Percentiles rank a stretch among this genome's conserved stretches.
Evolutionary conservation across 805 yeast species (phyloP).

Genomic region (Sugiyamaella lignohabitans): DNA sequence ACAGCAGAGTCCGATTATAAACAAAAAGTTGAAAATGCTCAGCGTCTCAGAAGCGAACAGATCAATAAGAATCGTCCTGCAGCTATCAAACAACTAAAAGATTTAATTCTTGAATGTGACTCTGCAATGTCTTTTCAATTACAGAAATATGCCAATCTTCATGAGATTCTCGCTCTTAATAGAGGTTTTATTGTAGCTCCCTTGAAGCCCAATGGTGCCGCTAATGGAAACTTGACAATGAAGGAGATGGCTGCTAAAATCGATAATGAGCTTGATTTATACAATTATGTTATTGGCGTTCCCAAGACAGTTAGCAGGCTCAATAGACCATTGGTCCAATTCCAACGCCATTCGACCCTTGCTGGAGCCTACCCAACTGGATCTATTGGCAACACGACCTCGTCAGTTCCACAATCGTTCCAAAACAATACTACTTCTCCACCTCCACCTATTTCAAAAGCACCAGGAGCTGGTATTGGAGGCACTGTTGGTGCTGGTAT

Average conservation of each 20-base stretch:
- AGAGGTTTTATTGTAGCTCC: constrained; percentile 82
- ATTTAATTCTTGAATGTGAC: constrained; percentile 78
- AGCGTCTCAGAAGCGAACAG: constrained; percentile 66
- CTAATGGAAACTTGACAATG: constrained; percentile 57
- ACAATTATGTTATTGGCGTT: constrained; percentile 49
- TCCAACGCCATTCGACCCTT: constrained; percentile 30
- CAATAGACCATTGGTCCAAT: constrained; percentile 30
- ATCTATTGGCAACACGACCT: neutral
- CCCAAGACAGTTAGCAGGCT: constrained; percentile 25
- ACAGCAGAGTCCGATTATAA: constrained; percentile 82
- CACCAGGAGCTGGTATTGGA: constrained; percentile 4
- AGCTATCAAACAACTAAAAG: constrained; percentile 61
- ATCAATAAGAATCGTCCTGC: constrained; percentile 71
- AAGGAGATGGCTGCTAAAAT: constrained; percentile 67
- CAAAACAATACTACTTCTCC: neutral
- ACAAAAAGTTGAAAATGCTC: constrained; percentile 65
- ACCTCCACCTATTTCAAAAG: constrained; percentile 1
- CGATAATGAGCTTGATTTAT: constrained; percentile 78
- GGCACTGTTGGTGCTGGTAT: constrained; percentile 5
- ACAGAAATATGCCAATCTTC: constrained; percentile 81
- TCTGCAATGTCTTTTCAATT: constrained; percentile 83
- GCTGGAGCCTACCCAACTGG: constrained; percentile 17
- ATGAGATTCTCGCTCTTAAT: constrained; percentile 76
- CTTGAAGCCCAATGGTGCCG: constrained; percentile 38
- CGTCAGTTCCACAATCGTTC: neutral